These are phyloP conservation scores for Ogataea paradorogensis DNA, from an alignment of 805 yeast genomes.

Conservation along the genomic window DNA sequence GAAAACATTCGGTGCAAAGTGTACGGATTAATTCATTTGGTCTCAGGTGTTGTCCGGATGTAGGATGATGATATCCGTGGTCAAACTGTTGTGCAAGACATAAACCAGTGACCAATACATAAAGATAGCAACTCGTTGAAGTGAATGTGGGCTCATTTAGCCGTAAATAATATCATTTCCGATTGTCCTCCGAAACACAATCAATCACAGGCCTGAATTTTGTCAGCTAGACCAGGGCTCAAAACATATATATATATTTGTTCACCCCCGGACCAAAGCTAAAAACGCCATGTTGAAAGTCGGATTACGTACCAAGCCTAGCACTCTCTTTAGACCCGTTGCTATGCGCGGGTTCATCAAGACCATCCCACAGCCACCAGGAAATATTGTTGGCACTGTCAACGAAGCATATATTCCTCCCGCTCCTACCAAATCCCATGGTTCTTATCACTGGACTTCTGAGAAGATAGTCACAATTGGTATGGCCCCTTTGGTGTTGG, in stretches of 20 bases:
- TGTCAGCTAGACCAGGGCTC: constrained; percentile 10
- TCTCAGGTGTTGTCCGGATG: constrained; percentile 8
- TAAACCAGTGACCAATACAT: background rate
- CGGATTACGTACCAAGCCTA: constrained; percentile 10
- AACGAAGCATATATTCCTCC: constrained; percentile 71
- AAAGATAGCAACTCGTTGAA: background rate
- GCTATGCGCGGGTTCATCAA: constrained; percentile 25
- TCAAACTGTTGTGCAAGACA: background rate
- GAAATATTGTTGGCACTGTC: constrained; percentile 65
- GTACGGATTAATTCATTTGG: background rate
- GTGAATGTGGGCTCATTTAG: background rate
- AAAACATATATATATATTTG: constrained; percentile 5
- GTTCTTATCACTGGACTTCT: constrained; percentile 72
- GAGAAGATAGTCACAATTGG: constrained; percentile 61
- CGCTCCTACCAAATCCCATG: constrained; percentile 52
- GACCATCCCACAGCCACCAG: constrained; percentile 61
- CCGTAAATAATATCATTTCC: constrained; percentile 1
- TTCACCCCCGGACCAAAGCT: constrained; percentile 5
- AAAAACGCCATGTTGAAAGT: constrained; percentile 7
- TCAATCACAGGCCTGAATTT: constrained; percentile 11
- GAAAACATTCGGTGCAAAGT: background rate
- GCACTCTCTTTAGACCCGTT: constrained; percentile 10
- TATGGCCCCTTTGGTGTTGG: constrained; percentile 58
- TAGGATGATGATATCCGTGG: constrained; percentile 4
- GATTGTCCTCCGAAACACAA: constrained; percentile 7